Evolutionary conservation across 2,329 filamentous ascomycete species (phyloP).

Genomic region (Phoma herbarum): DNA sequence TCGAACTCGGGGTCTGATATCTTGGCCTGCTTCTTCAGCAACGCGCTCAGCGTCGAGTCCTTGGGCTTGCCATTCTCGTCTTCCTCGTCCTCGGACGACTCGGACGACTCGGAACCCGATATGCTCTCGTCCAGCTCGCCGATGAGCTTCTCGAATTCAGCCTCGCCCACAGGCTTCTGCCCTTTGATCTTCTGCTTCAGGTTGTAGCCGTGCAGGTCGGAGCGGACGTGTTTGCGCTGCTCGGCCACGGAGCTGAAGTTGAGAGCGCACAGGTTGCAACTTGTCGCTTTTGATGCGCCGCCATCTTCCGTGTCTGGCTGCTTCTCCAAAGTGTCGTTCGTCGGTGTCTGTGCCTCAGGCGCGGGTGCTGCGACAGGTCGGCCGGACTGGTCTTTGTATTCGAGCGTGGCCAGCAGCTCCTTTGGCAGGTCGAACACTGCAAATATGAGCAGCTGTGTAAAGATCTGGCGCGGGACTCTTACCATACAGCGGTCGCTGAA

Average conservation of each 20-base stretch:
- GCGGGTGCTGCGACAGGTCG: conserved; percentile 29
- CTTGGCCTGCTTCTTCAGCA: conserved; percentile 84
- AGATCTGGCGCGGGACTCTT: conserved; percentile 1
- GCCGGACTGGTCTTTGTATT: conserved; percentile 58
- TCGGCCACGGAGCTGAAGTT: conserved; percentile 77
- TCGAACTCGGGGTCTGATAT: conserved; percentile 67
- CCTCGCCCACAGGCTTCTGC: conserved; percentile 74
- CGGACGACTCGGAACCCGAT: conserved; percentile 82
- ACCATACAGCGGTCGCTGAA: conserved; percentile 53
- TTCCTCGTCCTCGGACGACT: conserved; percentile 77
- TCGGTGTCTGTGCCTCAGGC: conserved; percentile 15
- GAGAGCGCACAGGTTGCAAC: conserved; percentile 82
- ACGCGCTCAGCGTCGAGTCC: conserved; percentile 75
- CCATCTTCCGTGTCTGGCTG: conserved; percentile 50
- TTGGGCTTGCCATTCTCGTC: conserved; percentile 60
- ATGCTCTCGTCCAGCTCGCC: conserved; percentile 89
- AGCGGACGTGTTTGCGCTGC: conserved; percentile 85
- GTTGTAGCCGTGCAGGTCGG: conserved; percentile 93
- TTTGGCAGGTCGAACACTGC: conserved; percentile 83
- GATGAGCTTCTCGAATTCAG: conserved; percentile 85
- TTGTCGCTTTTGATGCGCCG: conserved; percentile 67
- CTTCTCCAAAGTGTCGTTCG: conserved; percentile 45
- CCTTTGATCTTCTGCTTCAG: conserved; percentile 89
- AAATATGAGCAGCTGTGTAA: conserved; percentile 22
- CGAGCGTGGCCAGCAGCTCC: conserved; percentile 74